Percentiles rank a stretch among this genome's conserved stretches.
phyloP scores from a whole-genome alignment of 306 rosid species.

The Hippophae gyantsensis region DNA sequence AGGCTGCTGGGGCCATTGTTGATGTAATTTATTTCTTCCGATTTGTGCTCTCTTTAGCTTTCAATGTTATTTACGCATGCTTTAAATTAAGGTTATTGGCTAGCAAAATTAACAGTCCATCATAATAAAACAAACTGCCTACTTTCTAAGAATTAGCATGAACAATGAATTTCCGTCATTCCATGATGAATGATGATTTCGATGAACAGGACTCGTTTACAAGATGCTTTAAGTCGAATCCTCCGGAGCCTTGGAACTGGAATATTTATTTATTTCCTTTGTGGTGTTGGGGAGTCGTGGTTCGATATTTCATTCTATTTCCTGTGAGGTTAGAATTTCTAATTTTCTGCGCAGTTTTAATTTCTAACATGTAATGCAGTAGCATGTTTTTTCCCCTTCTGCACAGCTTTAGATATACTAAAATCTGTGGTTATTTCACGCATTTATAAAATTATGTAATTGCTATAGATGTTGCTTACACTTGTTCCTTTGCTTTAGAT shows the following conservation, averaged over 20 bases:
- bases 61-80: background rate
- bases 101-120: no score
- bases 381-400: background rate
- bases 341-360: background rate
- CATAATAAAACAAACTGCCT: no score
- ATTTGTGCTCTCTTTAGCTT: background rate
- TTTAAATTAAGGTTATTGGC: no score
- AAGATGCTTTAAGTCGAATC: conserved; percentile 91
- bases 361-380: conserved; percentile 2
- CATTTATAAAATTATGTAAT: no score
- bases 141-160: no score
- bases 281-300: conserved; percentile 89
- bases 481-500: no score
- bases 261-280: conserved; percentile 85
- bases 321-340: conserved; percentile 60
- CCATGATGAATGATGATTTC: conserved; percentile 2
- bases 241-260: conserved; percentile 98
- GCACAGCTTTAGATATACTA: no score
- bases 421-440: no score
- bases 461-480: no score
- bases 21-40: conserved; percentile 41
- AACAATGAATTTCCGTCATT: background rate
- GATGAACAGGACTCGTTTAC: conserved; percentile 75
- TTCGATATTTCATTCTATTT: conserved; percentile 73
- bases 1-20: conserved; percentile 94